phyloP scores from a whole-genome alignment of 441 rosid species.

The Jatropha multifida region DNA sequence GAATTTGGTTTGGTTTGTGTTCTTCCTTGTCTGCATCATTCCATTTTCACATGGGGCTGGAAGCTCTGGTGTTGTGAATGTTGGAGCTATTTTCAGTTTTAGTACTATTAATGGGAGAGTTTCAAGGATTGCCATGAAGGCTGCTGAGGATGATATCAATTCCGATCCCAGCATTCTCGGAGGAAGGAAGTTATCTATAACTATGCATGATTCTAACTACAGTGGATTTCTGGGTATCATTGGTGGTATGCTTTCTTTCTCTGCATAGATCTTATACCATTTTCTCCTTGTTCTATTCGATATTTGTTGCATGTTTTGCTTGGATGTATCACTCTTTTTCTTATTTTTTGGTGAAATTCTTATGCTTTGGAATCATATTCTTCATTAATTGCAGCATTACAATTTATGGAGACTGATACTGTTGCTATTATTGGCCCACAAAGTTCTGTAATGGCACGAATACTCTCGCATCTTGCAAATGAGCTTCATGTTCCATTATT shows the following conservation, averaged over 20 bases:
- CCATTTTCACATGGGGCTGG: conserved; percentile 41
- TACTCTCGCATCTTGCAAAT: conserved; percentile 71
- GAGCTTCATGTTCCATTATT: conserved; percentile 79
- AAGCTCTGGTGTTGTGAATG: conserved; percentile 43
- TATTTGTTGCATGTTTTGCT: conserved; percentile 12
- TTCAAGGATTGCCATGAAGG: conserved; percentile 61
- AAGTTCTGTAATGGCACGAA: conserved; percentile 75
- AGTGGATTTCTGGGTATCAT: conserved; percentile 78
- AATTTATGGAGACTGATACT: conserved; percentile 81
- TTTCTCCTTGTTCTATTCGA: conserved; percentile 4
- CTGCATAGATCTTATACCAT: conserved; percentile 12
- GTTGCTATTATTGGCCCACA: conserved; percentile 96
- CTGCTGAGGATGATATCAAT: conserved; percentile 79
- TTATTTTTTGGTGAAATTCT: neutral
- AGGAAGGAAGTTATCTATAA: conserved; percentile 55
- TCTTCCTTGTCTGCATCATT: conserved; percentile 36
- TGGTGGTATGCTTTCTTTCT: conserved; percentile 52
- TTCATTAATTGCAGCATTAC: conserved; percentile 57
- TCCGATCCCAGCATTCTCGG: conserved; percentile 68
- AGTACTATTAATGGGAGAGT: conserved; percentile 50
- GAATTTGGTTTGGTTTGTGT: conserved; percentile 51
- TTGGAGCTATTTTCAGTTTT: conserved; percentile 70
- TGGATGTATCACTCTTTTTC: neutral
- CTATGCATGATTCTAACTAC: conserved; percentile 60
- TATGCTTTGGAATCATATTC: conserved; percentile 15